Base-by-base conservation (phyloP, 495 filamentous ascomycete species). In the Neurospora sp. region DNA sequence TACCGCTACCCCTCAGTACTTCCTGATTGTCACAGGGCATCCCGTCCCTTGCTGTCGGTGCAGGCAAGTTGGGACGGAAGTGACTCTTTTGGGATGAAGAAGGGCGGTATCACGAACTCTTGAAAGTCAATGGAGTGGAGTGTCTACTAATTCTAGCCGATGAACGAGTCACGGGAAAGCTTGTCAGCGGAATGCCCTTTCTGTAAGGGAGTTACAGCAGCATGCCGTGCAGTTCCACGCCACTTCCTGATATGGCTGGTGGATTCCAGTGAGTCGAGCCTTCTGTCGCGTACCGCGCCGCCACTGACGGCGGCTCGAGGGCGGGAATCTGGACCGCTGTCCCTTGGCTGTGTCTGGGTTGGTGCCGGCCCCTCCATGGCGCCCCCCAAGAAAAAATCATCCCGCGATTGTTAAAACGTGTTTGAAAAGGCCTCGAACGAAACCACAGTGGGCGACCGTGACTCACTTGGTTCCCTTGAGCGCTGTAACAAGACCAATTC, bases 401-500 rank as follows among this genome's bases (percentile, higher is more conserved):
- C 53, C 53, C 53, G 53, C 53, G 53, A 66, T 66, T 66, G 27
- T 16, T 18, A 35, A 61, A 61, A 35, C 53, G 53, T 66, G 53
- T 66, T 66, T 66, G 53, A 66, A 61, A 66, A 66, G 53, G 53
- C 53, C 53, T 66, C 53, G 53, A 71, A 71, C 41, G 41, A 70
- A 70, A 71, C 35, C 40, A 38, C 27, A 37, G 53, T 73, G 68
- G 61, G 31, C 59, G 46, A 59, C 71, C 71, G 74, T 79, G 78
- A 79, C 75, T 79, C 78, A 79, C 77, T 42, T 76, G 71, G 74
- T 77, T 61, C 22, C 53, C 22, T 35, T 77, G 74, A 75, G 72
- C 68, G 46, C 73, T 71, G 69, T 42, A 70, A 14, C 27, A 42
- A 76, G 53, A 41, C 40, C 69, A 59, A 71, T 78, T 74, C 40